Percentiles rank a stretch among this genome's conserved stretches.
Evolutionary conservation across 169 alveolate species (phyloP).

Genomic region (Eimeria maxima): DNA sequence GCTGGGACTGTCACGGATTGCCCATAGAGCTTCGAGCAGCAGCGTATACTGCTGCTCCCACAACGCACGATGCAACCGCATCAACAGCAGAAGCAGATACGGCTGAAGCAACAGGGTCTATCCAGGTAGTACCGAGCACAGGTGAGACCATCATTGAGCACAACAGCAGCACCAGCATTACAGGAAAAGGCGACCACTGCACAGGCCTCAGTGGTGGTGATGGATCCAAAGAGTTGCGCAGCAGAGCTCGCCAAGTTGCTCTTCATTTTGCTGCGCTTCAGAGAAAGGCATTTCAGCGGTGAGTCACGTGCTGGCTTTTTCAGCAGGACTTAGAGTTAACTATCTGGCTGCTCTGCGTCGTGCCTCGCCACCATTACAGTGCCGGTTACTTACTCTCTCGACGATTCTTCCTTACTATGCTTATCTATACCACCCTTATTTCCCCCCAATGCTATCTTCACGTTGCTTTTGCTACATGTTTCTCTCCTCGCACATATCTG

Average conservation of each 20-base stretch:
- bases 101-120: background rate
- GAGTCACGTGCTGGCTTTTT: background rate
- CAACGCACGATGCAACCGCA: constrained; percentile 79
- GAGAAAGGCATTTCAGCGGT: constrained; percentile 66
- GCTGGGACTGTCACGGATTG: constrained; percentile 96
- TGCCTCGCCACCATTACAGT: background rate
- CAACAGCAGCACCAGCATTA: background rate
- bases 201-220: background rate
- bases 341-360: background rate
- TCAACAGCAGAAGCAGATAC: constrained; percentile 24
- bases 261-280: constrained; percentile 59
- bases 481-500: background rate
- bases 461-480: background rate
- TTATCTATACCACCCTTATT: background rate
- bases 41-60: constrained; percentile 1
- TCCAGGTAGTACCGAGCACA: background rate
- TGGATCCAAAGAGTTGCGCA: constrained; percentile 35
- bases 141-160: too few species aligned
- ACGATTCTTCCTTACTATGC: background rate
- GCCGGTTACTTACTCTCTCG: background rate
- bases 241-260: constrained; percentile 61
- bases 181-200: constrained; percentile 54
- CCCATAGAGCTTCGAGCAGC: constrained; percentile 91
- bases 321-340: too few species aligned
- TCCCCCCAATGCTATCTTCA: background rate